A percentile compares a stretch with the other conserved stretches of the same genome.
phyloP scores from a whole-genome alignment of 2,329 filamentous ascomycete species.

The Paramyrothecium roridum region DNA sequence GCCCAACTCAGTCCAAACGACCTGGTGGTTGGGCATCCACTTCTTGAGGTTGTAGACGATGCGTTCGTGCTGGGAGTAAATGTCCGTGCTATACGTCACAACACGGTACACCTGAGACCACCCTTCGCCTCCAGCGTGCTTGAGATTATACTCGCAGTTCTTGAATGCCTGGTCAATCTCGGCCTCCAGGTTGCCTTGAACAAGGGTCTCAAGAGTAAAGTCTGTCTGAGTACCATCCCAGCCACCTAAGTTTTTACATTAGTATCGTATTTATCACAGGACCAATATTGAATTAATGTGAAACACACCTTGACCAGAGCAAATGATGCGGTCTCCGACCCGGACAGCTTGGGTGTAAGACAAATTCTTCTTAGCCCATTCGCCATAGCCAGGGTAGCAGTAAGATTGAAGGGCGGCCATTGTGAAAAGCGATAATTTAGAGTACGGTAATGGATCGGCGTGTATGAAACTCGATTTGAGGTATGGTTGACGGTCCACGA shows the following conservation, averaged over 20 bases:
- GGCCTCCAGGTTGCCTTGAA: constrained; percentile 22
- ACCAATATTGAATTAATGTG: too few relatives aligned
- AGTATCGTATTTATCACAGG: too few relatives aligned
- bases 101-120: constrained; percentile 49
- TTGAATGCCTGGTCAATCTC: constrained; percentile 49
- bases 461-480: too few relatives aligned
- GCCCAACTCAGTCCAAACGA: constrained; percentile 49
- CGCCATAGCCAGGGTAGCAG: too few relatives aligned
- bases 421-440: too few relatives aligned
- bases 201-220: too few relatives aligned
- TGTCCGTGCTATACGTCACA: constrained; percentile 34
- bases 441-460: too few relatives aligned
- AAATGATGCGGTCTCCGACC: constrained; percentile 43
- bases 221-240: constrained; percentile 17
- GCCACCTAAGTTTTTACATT: constrained; percentile 17
- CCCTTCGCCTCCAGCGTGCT: constrained; percentile 49
- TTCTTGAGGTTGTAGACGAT: constrained; percentile 43
- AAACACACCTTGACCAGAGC: constrained; percentile 40
- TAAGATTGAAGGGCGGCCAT: too few relatives aligned
- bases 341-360: constrained; percentile 37
- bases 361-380: too few relatives aligned
- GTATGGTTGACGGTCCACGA: too few relatives aligned
- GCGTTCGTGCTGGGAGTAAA: constrained; percentile 33
- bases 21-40: constrained; percentile 47
- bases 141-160: constrained; percentile 49